These are phyloP conservation scores for Populus hybrid DNA, from an alignment of 441 rosid species.

Conservation along the genomic window DNA sequence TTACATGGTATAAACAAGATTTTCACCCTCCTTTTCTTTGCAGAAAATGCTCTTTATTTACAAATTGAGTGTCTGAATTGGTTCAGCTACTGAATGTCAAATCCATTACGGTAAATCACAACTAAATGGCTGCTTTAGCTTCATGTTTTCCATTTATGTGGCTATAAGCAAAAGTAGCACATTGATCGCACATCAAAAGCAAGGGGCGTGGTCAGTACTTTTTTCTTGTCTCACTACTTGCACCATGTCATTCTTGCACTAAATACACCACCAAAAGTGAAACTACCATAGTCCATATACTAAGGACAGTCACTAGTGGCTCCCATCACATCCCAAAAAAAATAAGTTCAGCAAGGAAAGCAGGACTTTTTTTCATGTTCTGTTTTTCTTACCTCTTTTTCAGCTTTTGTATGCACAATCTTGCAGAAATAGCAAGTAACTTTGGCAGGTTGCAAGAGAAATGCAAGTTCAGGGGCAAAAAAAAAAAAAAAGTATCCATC, in stretches of 20 bases:
- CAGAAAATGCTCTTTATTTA: neutral
- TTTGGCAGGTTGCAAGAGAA: neutral
- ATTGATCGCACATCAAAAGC: neutral
- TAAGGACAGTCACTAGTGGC: neutral
- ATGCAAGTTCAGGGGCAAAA: too few relatives aligned
- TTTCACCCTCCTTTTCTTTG: neutral
- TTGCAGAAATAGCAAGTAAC: neutral
- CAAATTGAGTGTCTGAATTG: neutral
- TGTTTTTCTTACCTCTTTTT: neutral
- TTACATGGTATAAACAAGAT: neutral
- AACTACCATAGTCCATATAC: neutral
- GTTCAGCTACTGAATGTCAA: neutral
- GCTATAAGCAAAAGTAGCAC: neutral
- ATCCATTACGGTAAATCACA: neutral
- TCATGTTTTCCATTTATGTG: neutral
- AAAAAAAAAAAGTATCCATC: neutral
- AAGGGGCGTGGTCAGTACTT: neutral
- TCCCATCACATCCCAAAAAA: neutral
- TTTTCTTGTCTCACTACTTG: neutral
- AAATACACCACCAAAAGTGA: neutral
- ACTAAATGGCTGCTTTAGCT: neutral
- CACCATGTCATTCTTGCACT: neutral
- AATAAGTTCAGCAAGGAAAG: neutral
- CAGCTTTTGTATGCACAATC: neutral
- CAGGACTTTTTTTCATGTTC: neutral